Conservation (phyloP, 1,284 basidiomycete species). For the Boletus smithii region DNA sequence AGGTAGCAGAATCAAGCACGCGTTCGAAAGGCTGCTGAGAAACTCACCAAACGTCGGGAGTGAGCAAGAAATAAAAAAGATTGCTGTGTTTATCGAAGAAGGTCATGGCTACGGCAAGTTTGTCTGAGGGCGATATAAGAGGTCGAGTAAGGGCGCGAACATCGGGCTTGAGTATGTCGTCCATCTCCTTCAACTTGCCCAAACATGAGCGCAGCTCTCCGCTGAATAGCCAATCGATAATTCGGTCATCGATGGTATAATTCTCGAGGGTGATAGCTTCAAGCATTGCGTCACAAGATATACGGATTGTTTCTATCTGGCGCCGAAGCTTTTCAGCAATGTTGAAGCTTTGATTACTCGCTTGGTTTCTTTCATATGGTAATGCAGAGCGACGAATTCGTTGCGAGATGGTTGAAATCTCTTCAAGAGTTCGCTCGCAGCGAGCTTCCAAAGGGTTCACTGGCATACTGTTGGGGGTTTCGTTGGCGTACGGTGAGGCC, state of each 20-base stretch:
- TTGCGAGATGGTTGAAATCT: neutral
- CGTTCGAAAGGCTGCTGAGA: neutral
- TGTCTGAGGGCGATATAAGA: neutral
- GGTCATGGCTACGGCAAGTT: neutral
- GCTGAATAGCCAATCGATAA: neutral
- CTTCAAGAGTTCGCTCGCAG: neutral
- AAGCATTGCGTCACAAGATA: neutral
- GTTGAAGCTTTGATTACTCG: neutral
- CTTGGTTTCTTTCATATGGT: too few relatives aligned
- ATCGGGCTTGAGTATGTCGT: neutral
- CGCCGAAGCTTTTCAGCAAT: neutral
- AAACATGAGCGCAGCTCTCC: neutral
- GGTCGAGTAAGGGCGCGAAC: neutral
- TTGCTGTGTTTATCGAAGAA: neutral
- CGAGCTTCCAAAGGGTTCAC: neutral
- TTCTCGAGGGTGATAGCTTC: neutral
- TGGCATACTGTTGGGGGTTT: neutral
- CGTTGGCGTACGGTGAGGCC: too few relatives aligned
- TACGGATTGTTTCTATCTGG: neutral
- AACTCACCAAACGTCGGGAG: neutral
- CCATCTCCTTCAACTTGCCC: neutral
- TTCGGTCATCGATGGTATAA: neutral
- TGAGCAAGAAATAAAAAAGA: neutral
- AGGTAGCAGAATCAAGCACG: neutral
- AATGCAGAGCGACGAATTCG: neutral